A percentile compares a stretch with the other conserved stretches of the same genome.
Conservation (phyloP, 129 eudicot genomes). For the Cynara cardunculus region DNA sequence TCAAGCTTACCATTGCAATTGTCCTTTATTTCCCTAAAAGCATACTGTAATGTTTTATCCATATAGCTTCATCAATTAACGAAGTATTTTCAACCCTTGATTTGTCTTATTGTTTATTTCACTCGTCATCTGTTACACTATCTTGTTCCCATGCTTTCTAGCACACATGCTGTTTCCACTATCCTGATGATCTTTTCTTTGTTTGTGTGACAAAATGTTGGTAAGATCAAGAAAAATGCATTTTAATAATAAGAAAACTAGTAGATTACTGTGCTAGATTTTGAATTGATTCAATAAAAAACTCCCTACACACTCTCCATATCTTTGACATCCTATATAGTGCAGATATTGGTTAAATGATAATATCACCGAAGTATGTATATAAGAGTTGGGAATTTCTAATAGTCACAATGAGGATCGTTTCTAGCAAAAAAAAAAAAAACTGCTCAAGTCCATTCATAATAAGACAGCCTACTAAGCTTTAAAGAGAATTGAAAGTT, state of each 20-base stretch:
- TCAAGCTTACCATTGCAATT: too few species aligned
- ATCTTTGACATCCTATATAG: not conserved
- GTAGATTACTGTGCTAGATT: not conserved
- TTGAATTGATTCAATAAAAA: not conserved
- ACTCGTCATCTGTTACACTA: too few species aligned
- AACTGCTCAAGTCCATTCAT: not conserved
- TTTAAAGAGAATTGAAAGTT: not conserved
- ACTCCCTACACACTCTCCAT: not conserved
- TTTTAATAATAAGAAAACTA: not conserved
- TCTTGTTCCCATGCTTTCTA: too few species aligned
- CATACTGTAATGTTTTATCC: too few species aligned
- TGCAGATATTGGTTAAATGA: not conserved
- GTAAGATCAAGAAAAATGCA: not conserved
- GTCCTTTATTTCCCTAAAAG: too few species aligned
- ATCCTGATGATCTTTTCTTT: too few species aligned
- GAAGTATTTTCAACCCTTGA: too few species aligned
- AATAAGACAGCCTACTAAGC: not conserved
- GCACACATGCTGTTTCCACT: too few species aligned
- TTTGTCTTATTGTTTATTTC: too few species aligned
- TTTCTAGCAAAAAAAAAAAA: not conserved
- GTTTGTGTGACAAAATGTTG: not conserved
- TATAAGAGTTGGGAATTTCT: not conserved
- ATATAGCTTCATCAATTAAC: too few species aligned
- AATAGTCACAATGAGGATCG: not conserved
- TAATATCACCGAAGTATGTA: not conserved